Conservation (phyloP, 139 green algal species). For the Coelastrella sp. region DNA sequence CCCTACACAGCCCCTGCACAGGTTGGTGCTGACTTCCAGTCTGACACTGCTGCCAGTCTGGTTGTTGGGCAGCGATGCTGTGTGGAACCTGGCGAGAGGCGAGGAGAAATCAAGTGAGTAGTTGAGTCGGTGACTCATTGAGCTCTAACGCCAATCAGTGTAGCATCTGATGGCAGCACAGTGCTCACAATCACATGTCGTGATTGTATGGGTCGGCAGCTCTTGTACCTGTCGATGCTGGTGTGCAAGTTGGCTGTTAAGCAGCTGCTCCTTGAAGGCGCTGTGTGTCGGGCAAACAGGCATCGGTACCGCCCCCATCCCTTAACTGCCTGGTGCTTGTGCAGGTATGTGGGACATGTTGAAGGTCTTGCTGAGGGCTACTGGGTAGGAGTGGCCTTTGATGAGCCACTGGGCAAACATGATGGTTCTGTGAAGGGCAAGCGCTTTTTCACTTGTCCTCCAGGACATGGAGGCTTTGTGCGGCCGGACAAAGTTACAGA, state of each 20-base stretch:
- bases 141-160: no score
- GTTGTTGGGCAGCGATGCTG: constrained; percentile 84
- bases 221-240: background rate
- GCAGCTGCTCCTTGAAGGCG: background rate
- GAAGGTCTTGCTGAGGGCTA: constrained; percentile 79
- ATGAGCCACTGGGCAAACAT: constrained; percentile 98
- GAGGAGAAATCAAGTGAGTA: constrained; percentile 84
- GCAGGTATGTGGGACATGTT: constrained; percentile 79
- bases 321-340: background rate
- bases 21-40: constrained; percentile 60
- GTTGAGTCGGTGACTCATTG: no score
- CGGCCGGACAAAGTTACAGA: constrained; percentile 82
- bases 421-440: constrained; percentile 89
- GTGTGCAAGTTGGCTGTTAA: constrained; percentile 57
- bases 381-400: constrained; percentile 96
- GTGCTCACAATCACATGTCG: no score
- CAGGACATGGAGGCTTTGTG: constrained; percentile 85
- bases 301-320: background rate
- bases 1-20: constrained; percentile 14
- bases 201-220: no score
- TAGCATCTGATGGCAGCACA: no score
- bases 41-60: constrained; percentile 62
- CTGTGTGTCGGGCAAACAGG: background rate
- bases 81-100: constrained; percentile 90
- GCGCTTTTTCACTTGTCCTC: constrained; percentile 80